Evolutionary conservation across 768 basidiomycete genomes (phyloP).

Genomic region (Trametes coccinea): DNA sequence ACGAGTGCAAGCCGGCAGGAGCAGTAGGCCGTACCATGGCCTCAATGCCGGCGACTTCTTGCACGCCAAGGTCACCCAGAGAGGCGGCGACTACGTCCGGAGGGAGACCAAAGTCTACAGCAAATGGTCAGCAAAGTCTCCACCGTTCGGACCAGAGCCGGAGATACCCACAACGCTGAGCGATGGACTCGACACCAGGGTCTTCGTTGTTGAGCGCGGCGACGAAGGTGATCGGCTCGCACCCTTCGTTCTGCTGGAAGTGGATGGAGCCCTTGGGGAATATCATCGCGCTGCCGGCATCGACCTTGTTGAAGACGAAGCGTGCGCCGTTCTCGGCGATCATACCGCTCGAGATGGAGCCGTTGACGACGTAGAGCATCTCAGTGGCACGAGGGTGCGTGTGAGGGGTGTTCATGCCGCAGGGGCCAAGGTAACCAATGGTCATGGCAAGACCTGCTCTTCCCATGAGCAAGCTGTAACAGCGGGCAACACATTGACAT

Average conservation of each 20-base stretch:
- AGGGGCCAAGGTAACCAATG: conserved; percentile 32
- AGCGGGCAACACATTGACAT: not conserved
- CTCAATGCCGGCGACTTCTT: conserved; percentile 30
- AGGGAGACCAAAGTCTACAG: conserved; percentile 31
- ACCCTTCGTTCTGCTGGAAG: conserved; percentile 32
- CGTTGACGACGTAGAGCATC: conserved; percentile 34
- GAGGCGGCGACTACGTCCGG: conserved; percentile 31
- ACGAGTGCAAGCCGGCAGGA: not conserved
- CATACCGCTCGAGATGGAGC: conserved; percentile 30
- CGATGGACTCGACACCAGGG: conserved; percentile 28
- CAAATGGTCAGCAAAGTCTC: not conserved
- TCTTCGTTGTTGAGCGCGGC: conserved; percentile 33
- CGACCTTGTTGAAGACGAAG: conserved; percentile 29
- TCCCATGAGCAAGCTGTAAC: not conserved
- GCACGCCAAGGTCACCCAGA: conserved; percentile 32
- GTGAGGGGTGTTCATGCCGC: conserved; percentile 39
- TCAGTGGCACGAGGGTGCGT: conserved; percentile 38
- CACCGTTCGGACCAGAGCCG: not conserved
- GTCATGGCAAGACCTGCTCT: conserved; percentile 28
- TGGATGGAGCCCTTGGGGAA: conserved; percentile 34
- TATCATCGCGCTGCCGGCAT: conserved; percentile 26
- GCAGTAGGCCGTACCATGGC: conserved; percentile 19
- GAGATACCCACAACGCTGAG: conserved; percentile 30
- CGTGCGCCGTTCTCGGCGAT: conserved; percentile 34
- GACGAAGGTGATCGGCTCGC: conserved; percentile 31